Evolutionary conservation across 768 basidiomycete species (phyloP), one percentile per base, ranked within the genome.

Genomic region (Russula abietina): DNA sequence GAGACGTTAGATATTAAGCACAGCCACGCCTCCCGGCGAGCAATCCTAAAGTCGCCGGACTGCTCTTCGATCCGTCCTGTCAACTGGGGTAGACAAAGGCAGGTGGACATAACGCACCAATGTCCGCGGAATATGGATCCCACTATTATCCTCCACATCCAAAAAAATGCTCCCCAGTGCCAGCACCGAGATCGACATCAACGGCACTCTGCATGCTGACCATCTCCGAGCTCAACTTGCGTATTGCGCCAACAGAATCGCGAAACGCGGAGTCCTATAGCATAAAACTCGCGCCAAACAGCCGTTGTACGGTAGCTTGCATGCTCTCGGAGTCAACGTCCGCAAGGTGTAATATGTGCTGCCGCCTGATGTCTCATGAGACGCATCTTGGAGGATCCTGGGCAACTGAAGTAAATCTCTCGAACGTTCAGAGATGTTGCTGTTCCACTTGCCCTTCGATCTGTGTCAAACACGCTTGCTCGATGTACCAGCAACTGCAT

Each of bases 21-120:
- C 79, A 0, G 88, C 81, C 9, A 96, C 87, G 1, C 83, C 81
- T n/a, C 10, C 93, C 98, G 76, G 70, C 91, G 92, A 63, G 83
- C 83, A 60, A 98, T 87, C n/a, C 93, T 91, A 76, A 97, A 98
- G 66, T 99, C 96, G 0, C 90, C 91, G 0, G 88, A 82, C 19
- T 89, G 82, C 90, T 93, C 62, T n/a, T 30, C 17, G 52, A 1
- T 24, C 53, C 67, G n/a, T 22, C 8, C 28, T 17, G 50, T 38
- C 58, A 60, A 5, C 30, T 26, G 1, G 30, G 24, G 26, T 12
- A 24, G 30, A 55, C 22, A 24, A 16, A 30, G 8, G 45, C 41
- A 43, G 41, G 24, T 17, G 32, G 7, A 28, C 10, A 32, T 16
- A n/a, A 77, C 88, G 69, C 66, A 91, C 90, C 76, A 89, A 74